Conservation (phyloP, 192 early-diverging fungal genomes). For the Gaertneriomyces sp. region DNA sequence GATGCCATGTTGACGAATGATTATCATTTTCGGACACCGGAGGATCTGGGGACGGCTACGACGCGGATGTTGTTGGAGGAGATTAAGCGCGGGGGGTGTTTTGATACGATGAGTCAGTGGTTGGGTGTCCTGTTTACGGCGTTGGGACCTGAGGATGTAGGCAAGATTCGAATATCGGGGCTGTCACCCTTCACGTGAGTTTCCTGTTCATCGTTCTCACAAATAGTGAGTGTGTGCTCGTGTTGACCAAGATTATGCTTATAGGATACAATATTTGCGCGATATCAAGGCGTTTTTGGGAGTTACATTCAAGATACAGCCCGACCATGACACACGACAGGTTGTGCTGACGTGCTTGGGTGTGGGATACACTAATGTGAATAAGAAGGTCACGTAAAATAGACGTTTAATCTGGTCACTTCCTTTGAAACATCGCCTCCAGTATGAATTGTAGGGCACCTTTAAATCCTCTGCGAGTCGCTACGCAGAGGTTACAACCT, state of each 20-base stretch:
- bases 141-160: conserved; percentile 87
- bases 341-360: conserved; percentile 85
- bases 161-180: conserved; percentile 79
- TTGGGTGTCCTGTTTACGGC: conserved; percentile 82
- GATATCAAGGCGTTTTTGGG: conserved; percentile 89
- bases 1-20: conserved; percentile 38
- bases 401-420: no score
- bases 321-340: conserved; percentile 66
- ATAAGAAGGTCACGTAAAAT: conserved; percentile 58
- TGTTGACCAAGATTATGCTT: background rate
- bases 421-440: no score
- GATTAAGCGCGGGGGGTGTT: conserved; percentile 81
- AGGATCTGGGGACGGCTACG: conserved; percentile 79
- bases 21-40: conserved; percentile 71
- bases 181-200: conserved; percentile 83
- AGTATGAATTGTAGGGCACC: no score
- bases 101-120: conserved; percentile 87
- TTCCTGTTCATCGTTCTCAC: background rate
- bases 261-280: conserved; percentile 84
- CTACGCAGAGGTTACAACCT: no score
- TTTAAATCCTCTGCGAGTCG: no score
- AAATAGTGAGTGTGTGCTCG: background rate
- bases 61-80: conserved; percentile 79
- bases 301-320: conserved; percentile 86
- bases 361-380: conserved; percentile 83